phyloP scores from a whole-genome alignment of 2,329 filamentous ascomycete species.

The Colletotrichum cordylinicola region DNA sequence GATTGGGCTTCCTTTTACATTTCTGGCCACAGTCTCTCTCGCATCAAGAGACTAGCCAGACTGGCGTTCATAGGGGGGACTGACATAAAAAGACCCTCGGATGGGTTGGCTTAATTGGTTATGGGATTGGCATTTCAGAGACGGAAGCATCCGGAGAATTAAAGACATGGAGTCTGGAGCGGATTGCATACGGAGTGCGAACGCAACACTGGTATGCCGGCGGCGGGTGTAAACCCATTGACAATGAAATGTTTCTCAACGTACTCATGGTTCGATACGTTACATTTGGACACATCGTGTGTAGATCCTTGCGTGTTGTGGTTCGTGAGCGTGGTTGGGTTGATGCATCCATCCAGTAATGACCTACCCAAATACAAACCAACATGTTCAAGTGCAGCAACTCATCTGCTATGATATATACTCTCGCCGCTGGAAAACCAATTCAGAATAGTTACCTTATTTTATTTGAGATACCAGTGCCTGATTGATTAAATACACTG shows the following conservation, averaged over 20 bases:
- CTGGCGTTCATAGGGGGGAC: constrained; percentile 2
- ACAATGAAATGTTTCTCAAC: not conserved
- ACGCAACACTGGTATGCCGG: not conserved
- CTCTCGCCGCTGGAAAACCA: not conserved
- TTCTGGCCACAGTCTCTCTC: not conserved
- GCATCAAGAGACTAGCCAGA: not conserved
- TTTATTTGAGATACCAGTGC: not conserved
- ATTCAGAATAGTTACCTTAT: not conserved
- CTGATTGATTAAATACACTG: not conserved
- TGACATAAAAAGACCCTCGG: constrained; percentile 9
- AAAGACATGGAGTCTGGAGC: constrained; percentile 2
- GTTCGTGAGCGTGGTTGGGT: not conserved
- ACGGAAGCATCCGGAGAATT: not conserved
- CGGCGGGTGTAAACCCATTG: not conserved
- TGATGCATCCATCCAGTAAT: not conserved
- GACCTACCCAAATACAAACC: not conserved
- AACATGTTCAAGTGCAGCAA: not conserved
- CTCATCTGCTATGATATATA: not conserved
- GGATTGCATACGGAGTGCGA: not conserved
- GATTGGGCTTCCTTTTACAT: not conserved
- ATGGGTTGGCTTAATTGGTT: not conserved
- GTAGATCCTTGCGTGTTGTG: not conserved
- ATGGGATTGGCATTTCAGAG: not conserved
- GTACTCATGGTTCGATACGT: not conserved
- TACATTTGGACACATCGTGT: not conserved